phyloP scores from a whole-genome alignment of 257 asterid species.

The Przewalskia tangutica region DNA sequence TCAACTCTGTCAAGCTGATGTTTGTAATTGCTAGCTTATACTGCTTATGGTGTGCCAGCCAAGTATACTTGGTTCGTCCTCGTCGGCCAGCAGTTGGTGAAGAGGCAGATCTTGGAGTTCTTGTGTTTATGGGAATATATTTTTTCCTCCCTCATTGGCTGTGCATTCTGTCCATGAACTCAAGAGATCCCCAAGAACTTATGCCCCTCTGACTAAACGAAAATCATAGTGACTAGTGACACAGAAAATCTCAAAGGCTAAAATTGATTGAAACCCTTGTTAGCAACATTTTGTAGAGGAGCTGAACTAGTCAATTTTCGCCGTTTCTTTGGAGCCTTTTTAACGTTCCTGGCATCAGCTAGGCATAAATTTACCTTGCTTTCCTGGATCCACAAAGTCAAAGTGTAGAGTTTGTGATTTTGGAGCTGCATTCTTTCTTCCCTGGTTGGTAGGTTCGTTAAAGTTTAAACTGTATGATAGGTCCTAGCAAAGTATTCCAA shows the following conservation, averaged over 20 bases:
- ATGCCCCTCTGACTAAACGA: slow-evolving; percentile 32
- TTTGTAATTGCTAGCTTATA: slow-evolving; percentile 36
- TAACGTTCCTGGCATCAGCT: not conserved
- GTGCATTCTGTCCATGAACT: slow-evolving; percentile 70
- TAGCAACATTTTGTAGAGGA: not conserved
- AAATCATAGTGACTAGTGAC: not conserved
- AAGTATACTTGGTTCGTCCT: slow-evolving; percentile 60
- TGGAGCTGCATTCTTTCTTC: not conserved
- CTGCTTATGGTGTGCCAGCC: slow-evolving; percentile 73
- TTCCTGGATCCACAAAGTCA: not conserved
- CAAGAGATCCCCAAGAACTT: slow-evolving; percentile 32
- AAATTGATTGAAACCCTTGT: not conserved
- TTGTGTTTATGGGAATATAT: slow-evolving; percentile 51
- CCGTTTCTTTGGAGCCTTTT: not conserved
- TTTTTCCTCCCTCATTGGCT: slow-evolving; percentile 75
- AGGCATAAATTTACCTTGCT: not conserved
- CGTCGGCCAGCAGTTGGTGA: slow-evolving; percentile 85
- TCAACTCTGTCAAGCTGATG: slow-evolving; percentile 35
- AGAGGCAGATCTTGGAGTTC: slow-evolving; percentile 87
- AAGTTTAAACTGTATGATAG: not conserved
- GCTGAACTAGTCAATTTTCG: not conserved
- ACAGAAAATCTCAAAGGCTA: not conserved
- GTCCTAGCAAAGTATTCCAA: not conserved
- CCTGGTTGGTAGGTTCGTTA: not conserved
- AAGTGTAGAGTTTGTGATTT: not conserved